A percentile compares a stretch with the other conserved stretches of the same genome.
phyloP scores from a whole-genome alignment of 2,329 filamentous ascomycete species.

The Diaporthe sp. region DNA sequence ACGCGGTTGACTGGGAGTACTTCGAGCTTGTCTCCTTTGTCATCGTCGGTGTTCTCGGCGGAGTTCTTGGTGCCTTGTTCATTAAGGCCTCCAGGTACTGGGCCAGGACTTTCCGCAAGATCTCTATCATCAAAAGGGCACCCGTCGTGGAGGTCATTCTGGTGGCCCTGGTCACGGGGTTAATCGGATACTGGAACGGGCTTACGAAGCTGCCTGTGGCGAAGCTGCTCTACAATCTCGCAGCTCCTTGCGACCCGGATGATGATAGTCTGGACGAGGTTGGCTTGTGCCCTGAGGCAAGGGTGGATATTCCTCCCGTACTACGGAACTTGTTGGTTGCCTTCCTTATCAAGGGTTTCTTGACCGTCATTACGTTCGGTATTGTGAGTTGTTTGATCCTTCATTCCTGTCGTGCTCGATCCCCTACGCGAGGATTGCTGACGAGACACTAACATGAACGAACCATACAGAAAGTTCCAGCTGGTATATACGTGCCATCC shows the following conservation, averaged over 20 bases:
- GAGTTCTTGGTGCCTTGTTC: slow-evolving; percentile 88
- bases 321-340: slow-evolving; percentile 80
- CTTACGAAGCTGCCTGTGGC: slow-evolving; percentile 92
- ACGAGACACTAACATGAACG: neutral
- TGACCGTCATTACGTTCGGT: slow-evolving; percentile 93
- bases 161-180: slow-evolving; percentile 86
- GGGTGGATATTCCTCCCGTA: slow-evolving; percentile 84
- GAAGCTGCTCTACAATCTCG: slow-evolving; percentile 90
- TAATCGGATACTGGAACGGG: slow-evolving; percentile 93
- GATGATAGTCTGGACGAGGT: slow-evolving; percentile 72
- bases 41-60: slow-evolving; percentile 87
- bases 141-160: slow-evolving; percentile 90
- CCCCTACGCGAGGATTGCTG: neutral
- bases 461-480: slow-evolving; percentile 80
- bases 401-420: neutral
- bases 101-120: slow-evolving; percentile 89
- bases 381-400: slow-evolving; percentile 67
- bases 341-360: slow-evolving; percentile 88
- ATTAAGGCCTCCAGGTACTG: slow-evolving; percentile 95
- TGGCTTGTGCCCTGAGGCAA: slow-evolving; percentile 81
- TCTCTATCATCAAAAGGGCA: slow-evolving; percentile 82
- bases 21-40: slow-evolving; percentile 92
- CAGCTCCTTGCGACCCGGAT: slow-evolving; percentile 85
- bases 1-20: slow-evolving; percentile 90
- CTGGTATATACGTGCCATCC: slow-evolving; percentile 97